Base-by-base conservation (phyloP, 352 stramenopile species). In the Halophytophthora batemanensis region DNA sequence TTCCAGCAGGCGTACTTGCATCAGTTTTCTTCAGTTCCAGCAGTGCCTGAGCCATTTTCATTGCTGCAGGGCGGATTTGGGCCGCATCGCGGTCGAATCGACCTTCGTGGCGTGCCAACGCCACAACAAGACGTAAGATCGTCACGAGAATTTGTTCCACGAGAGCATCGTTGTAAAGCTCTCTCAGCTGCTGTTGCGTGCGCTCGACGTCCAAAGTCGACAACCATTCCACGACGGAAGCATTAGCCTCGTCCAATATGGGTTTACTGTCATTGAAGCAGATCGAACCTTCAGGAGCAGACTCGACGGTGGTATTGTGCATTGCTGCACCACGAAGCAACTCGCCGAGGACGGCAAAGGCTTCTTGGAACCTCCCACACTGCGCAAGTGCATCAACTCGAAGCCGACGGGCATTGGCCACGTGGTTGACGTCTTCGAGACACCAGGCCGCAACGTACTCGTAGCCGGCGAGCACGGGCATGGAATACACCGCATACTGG, bases 381-480 rank as follows among this genome's bases (percentile, higher is more conserved):
- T 76, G 71, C 33, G 67, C 47, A 7, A 91, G 63, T 14, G 71
- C 76, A 18, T 82, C 64, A 2, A 80, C 23, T 1, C 77, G 77
- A 10, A 87, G 42, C 17, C 77, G 64, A 23, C 49, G 61, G 19
- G 77, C 74, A 36, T 89, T 89, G 15, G 62, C 69, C 3, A 78
- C 35, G 21, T 87, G 70, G n/a, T 72, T 70, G 14, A 19, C 19
- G 29, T 84, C 66, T 52, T 82, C 53, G 11, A 89, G 64, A 36
- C 59, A 82, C 21, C 48, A 66, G 10, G 56, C 44, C 2, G 71
- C 60, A 2, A 84, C 22, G 39, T 74, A 68, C 31, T 91, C 73
- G 31, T 89, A 89, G 1, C 45, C 61, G 17, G 70, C 48, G 15
- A 89, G 75, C 22, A 87, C 39, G 12, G 80, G 77, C 75, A 91